A percentile compares a stretch with the other conserved stretches of the same genome.
These are phyloP conservation scores for Eucalyptus erythrocorys DNA, from an alignment of 345 rosid species.

Conservation along the genomic window DNA sequence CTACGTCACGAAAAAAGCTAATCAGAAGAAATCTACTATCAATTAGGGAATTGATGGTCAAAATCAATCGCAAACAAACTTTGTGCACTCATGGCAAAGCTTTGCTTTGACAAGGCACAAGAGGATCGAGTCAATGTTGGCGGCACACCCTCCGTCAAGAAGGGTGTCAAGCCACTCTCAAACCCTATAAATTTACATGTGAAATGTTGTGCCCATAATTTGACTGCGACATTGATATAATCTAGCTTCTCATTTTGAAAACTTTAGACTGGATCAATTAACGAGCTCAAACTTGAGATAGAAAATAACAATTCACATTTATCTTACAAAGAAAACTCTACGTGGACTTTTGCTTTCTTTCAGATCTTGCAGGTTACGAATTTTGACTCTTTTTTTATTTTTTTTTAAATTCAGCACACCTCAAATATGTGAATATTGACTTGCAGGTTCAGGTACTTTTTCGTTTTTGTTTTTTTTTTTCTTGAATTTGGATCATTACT, in stretches of 20 bases:
- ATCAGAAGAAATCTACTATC: not conserved
- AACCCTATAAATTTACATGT: not conserved
- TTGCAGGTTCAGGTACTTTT: fast-evolving
- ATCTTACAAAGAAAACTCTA: not conserved
- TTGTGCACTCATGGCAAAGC: too few relatives aligned
- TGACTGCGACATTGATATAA: not conserved
- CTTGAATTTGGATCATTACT: not conserved
- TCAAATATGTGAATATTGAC: too few relatives aligned
- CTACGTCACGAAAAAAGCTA: not conserved
- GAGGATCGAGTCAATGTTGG: not conserved
- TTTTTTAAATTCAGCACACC: not conserved
- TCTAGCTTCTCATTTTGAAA: not conserved
- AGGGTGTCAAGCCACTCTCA: not conserved
- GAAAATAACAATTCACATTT: not conserved
- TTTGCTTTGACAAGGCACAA: fast-evolving
- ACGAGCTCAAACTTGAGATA: not conserved
- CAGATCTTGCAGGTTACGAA: not conserved
- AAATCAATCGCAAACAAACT: not conserved
- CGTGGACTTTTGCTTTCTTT: not conserved
- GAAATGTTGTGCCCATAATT: not conserved
- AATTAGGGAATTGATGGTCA: not conserved
- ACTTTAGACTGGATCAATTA: not conserved
- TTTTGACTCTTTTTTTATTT: too few relatives aligned
- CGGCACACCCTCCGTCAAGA: not conserved
- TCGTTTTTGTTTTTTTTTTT: too few relatives aligned